These are phyloP conservation scores for Nicotiana attenuata DNA, from an alignment of 257 asterid genomes.

Conservation along the genomic window DNA sequence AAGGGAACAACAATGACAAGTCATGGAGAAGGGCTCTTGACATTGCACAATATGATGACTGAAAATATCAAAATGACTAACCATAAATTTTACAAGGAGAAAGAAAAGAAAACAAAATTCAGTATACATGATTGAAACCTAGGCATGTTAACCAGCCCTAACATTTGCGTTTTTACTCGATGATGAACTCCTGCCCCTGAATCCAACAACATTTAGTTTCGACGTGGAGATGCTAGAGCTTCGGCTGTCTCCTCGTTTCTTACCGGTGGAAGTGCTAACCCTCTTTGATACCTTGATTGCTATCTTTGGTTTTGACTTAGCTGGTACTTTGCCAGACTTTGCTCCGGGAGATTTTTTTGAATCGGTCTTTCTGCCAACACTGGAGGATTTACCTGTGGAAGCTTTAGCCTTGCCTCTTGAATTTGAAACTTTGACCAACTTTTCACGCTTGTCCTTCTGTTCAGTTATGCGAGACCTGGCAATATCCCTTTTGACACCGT, in stretches of 20 bases:
- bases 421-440: slow-evolving; percentile 41
- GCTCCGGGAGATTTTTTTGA: slow-evolving; percentile 3
- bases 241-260: slow-evolving; percentile 34
- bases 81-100: background rate
- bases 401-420: slow-evolving; percentile 33
- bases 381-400: slow-evolving; percentile 30
- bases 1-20: background rate
- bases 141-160: slow-evolving; percentile 36
- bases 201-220: slow-evolving; percentile 86
- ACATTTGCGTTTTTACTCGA: slow-evolving; percentile 19
- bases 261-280: slow-evolving; percentile 25
- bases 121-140: background rate
- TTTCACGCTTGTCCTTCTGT: slow-evolving; percentile 64
- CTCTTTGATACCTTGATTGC: slow-evolving; percentile 35
- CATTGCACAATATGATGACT: background rate
- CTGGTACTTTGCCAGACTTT: slow-evolving; percentile 36
- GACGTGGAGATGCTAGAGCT: slow-evolving; percentile 33
- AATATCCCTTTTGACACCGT: slow-evolving; percentile 63
- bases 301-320: slow-evolving; percentile 28
- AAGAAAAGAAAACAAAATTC: background rate
- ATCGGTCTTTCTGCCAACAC: slow-evolving; percentile 33
- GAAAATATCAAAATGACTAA: background rate
- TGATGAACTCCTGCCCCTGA: slow-evolving; percentile 71
- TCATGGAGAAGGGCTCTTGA: background rate
- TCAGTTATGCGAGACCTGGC: slow-evolving; percentile 64